A percentile compares a stretch with the other conserved stretches of the same genome.
phyloP scores from a whole-genome alignment of 2,329 filamentous ascomycete genomes.

The Dothideomycetes sp. region DNA sequence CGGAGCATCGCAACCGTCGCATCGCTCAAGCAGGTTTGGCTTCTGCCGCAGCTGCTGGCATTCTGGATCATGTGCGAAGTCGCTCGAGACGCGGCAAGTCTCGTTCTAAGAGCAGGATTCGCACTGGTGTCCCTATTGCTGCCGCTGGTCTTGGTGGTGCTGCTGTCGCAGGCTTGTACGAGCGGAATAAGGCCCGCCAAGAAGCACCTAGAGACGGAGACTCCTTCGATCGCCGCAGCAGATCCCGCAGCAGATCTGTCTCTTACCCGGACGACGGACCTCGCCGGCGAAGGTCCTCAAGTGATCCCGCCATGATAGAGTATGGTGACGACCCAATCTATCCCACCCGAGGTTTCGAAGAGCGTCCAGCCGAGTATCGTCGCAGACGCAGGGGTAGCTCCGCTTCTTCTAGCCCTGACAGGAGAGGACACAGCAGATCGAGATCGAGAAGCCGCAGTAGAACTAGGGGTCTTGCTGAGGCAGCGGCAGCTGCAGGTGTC shows the following conservation, averaged over 20 bases:
- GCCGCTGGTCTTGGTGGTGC: slow-evolving; percentile 53
- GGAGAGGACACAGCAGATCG: slow-evolving; percentile 26
- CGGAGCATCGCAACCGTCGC: slow-evolving; percentile 47
- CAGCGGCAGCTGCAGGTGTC: slow-evolving; percentile 49
- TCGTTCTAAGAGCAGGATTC: slow-evolving; percentile 42
- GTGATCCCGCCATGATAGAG: slow-evolving; percentile 49
- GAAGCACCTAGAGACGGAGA: slow-evolving; percentile 40
- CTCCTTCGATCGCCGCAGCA: slow-evolving; percentile 23
- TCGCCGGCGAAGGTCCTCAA: slow-evolving; percentile 31
- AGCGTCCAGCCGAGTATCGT: slow-evolving; percentile 33
- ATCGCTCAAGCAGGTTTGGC: slow-evolving; percentile 55
- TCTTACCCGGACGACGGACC: slow-evolving; percentile 31
- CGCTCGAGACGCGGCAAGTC: slow-evolving; percentile 43
- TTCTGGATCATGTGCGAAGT: slow-evolving; percentile 49
- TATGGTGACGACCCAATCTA: slow-evolving; percentile 56
- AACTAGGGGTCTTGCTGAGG: slow-evolving; percentile 43
- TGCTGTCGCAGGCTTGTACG: slow-evolving; percentile 52
- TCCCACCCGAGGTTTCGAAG: slow-evolving; percentile 38
- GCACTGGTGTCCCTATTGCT: slow-evolving; percentile 50
- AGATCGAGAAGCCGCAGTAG: slow-evolving; percentile 39
- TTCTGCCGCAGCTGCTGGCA: slow-evolving; percentile 52
- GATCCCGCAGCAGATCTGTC: slow-evolving; percentile 36
- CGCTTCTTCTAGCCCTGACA: slow-evolving; percentile 31
- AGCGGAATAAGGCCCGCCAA: slow-evolving; percentile 53
- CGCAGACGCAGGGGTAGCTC: slow-evolving; percentile 37